Evolutionary conservation across 164 flowering plant genomes (phyloP), one percentile per base, ranked within the genome.

Genomic region (Kalanchoe fedtschenkoi): DNA sequence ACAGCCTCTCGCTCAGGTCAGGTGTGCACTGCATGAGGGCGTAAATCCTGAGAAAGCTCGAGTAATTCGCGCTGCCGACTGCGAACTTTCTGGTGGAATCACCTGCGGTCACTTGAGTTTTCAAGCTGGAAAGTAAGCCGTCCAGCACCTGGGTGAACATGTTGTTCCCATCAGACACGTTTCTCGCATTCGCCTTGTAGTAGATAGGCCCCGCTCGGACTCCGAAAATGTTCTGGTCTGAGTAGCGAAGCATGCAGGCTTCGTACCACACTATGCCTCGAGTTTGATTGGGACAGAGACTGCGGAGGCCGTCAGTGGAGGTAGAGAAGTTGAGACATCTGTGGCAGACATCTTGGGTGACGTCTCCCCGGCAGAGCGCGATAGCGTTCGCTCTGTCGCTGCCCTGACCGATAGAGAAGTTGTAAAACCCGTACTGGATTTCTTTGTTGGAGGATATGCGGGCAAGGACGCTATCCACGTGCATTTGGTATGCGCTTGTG

Each of bases 321-420:
- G 54, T 47, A 10, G 54, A 47, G 54, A 47, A 47, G 29, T 44
- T 39, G 34, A 71, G 19, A 51, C 81, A 72, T 2, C 63, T 62
- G 2, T 46, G 44, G 61, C 81, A 77, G 15, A 9, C 34, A 22
- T 26, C 70, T 1, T 66, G 47, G 6, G 17, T 9, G 10, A 64
- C 58, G 42, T 78, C 79, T 22, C 77, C 74, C 24, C 79, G 64
- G 26, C 81, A 75, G 2, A 75, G 70, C 0, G 43, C 71, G 10
- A 73, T 66, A 10, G 65, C 76, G 53, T 75, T 29, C 5, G 62
- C 81, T 62, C 7, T 34, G 33, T 70, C 66, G 30, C 44, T 5
- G 55, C 55, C 62, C 22, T 68, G 32, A 8, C 81, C 81, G 8
- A 10, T 17, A 21, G 81, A 66, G 62, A 37, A 2, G 29, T 73